Base-by-base conservation (phyloP, 176 grass and related monocot genomes). In the Canna indica region DNA sequence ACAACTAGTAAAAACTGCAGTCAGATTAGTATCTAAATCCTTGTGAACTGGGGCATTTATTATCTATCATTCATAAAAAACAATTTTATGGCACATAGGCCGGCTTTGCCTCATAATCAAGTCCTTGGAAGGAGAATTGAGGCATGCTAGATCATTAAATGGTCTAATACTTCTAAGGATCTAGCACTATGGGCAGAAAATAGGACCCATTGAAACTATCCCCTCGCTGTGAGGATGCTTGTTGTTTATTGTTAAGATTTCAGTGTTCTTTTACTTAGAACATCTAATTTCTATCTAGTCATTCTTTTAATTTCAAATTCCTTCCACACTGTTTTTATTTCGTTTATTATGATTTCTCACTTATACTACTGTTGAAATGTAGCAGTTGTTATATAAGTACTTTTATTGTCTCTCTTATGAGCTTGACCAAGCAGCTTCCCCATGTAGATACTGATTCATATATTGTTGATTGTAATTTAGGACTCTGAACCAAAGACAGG, bases 401-500 rank as follows among this genome's bases (percentile, higher is more conserved):
- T n/a, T n/a, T n/a, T n/a, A n/a, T n/a, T n/a, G n/a, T 2, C 41
- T 4, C 41, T 44, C 41, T 44, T 11, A 44, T 44, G 3, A 11
- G 41, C 41, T 11, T 44, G 7, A 10, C 13, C 2, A 44, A 44
- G 7, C 41, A 44, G 41, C 7, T 44, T 44, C 13, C 7, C 7
- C 7, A 38, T 38, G n/a, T n/a, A n/a, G n/a, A n/a, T n/a, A n/a
- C n/a, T n/a, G n/a, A n/a, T n/a, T n/a, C n/a, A n/a, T n/a, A n/a
- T n/a, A n/a, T n/a, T 50, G 20, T 13, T 26, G 7, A 26, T 26
- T 59, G 24, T 26, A 28, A 59, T 26, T 33, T 38, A 90, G 77
- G 87, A 86, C 71, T 90, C 83, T 31, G 76, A 83, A 32, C 73
- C 80, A 22, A 90, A 86, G 83, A 81, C 79, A 36, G 85, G 77